Base-by-base conservation (phyloP, 495 filamentous ascomycete genomes). In the Xylona heveae region DNA sequence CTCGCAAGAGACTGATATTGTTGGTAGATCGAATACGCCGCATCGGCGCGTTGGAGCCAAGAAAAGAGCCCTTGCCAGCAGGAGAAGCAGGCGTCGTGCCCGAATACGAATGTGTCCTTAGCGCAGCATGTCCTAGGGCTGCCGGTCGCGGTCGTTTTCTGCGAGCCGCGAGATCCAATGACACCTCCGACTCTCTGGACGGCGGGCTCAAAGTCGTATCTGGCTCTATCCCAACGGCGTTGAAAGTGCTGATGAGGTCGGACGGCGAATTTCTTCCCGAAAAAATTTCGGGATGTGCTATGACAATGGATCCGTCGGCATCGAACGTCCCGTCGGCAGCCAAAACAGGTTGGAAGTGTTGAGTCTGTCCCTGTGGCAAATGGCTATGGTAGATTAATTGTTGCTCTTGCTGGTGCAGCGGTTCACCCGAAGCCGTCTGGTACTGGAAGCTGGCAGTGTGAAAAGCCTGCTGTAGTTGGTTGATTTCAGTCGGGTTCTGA, bases 21-120 rank as follows among this genome's bases (percentile, higher is more conserved):
- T 64, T 58, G 3, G 60, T 53, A 10, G 64, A 68, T 41, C 64
- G 64, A 22, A 62, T 59, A n/a, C 65, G 62, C 32, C 60, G 56
- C 39, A 66, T 48, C 8, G 50, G 48, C 16, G 46, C 40, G 2
- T 31, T 27, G 7, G 49, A 30, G 29, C 56, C 50, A 30, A 48
- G 48, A 7, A 51, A 55, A 4, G 57, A 51, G 4, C 52, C 45
- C 20, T 54, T 44, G 6, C 52, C 39, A 15, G 43, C 49, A 10
- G 51, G 46, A 12, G 59, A 64, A 45, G 59, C 52, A 14, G 58
- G 52, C 13, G 52, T 42, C 1, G 60, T 51, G 5, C 49, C 52
- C 10, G 47, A 45, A 30, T 57, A 52, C 24, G 52, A 52, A 17
- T 36, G 49, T 43, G 44, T 51, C 29, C 44, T 42, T 20, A 40